Base-by-base conservation (phyloP, 2,329 filamentous ascomycete species). In the Fusarium fujikuroi region DNA sequence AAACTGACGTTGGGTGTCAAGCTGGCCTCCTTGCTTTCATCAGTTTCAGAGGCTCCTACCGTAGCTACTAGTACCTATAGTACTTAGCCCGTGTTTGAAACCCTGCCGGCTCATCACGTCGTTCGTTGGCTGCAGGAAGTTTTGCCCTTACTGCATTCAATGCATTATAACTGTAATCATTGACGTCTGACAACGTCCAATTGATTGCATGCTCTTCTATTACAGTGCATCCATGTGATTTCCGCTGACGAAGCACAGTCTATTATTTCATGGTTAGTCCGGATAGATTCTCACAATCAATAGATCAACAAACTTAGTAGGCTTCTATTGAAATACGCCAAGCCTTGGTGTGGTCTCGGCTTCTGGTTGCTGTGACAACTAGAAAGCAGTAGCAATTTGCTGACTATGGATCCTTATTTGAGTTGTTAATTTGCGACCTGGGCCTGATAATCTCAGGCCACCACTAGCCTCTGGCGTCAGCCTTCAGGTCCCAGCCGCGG, bases 281-380 rank as follows among this genome's bases (percentile, higher is more conserved):
- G 7, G 44, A 14, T 49, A 50, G 32, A 50, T 52, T 30, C n/a
- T 47, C 53, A 52, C 32, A 62, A 66, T 73, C 44, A 74, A 70
- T 62, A 66, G 36, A 56, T 52, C 39, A 37, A 63, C 34, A 44
- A n/a, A 47, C 34, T 32, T 32, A 32, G 32, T 32, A 32, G 32
- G 32, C 64, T 42, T 21, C 19, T 15, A 42, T 28, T 40, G 49
- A 66, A 62, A 69, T 62, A 49, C 60, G 66, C 71, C 75, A 76
- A 71, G 72, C 39, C 32, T 34, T 40, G 40, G 44, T 69, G 69
- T 76, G 69, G 72, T 66, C 64, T 60, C 36, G 63, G 58, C 56
- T 62, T 32, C 16, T 18, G 49, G 78, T 79, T 79, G 73, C 76
- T 67, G 68, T 70, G 74, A 74, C 78, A 75, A 79, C 77, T 56